Evolutionary conservation across 305 asterid genomes (phyloP).

Genomic region (Plantago lanceolata): DNA sequence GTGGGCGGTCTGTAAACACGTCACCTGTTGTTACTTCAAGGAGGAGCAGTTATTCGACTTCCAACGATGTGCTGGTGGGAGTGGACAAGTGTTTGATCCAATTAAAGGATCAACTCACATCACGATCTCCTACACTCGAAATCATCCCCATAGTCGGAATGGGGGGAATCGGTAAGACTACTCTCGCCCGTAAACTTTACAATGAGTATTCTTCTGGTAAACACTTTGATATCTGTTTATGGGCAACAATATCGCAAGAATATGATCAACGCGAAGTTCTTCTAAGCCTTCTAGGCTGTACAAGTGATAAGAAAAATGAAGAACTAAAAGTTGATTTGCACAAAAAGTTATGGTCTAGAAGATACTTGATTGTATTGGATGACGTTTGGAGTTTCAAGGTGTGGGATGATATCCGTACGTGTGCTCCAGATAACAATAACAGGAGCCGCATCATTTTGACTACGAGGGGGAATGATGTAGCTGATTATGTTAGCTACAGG

Average conservation of each 20-base stretch:
- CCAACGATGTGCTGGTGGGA: neutral
- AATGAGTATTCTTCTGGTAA: neutral
- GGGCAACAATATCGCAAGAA: constrained; percentile 1
- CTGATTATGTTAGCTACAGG: neutral
- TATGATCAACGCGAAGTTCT: neutral
- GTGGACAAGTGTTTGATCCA: neutral
- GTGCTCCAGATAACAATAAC: neutral
- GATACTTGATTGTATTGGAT: neutral
- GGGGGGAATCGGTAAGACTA: constrained; percentile 5
- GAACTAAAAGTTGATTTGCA: neutral
- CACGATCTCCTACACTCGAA: neutral
- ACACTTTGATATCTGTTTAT: neutral
- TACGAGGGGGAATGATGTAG: neutral
- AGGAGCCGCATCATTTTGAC: constrained; percentile 4
- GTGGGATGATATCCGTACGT: neutral
- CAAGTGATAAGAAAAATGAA: neutral
- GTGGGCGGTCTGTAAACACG: no score
- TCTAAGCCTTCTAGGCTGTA: neutral
- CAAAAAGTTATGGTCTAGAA: neutral
- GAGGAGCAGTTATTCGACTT: neutral
- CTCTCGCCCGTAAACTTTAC: constrained; percentile 1
- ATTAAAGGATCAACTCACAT: neutral
- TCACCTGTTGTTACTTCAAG: neutral
- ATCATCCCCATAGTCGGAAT: neutral
- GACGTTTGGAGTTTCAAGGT: constrained; percentile 1